phyloP scores from a whole-genome alignment of 1,284 basidiomycete species.

The Grifola frondosa region DNA sequence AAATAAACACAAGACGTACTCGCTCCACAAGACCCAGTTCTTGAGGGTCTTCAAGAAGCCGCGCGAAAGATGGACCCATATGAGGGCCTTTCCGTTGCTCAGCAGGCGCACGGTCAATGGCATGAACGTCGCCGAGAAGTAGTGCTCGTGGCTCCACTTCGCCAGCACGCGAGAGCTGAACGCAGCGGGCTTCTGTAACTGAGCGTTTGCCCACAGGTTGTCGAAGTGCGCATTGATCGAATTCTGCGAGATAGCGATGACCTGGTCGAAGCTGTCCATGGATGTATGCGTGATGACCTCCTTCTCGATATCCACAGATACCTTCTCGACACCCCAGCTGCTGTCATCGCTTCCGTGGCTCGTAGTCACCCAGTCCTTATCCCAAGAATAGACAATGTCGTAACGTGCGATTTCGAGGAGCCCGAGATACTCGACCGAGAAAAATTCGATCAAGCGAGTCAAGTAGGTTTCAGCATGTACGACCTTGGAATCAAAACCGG shows the following conservation, averaged over 20 bases:
- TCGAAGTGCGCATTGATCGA: conserved; percentile 31
- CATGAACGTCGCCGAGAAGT: conserved; percentile 29
- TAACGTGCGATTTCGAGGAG: conserved; percentile 27
- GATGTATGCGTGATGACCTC: conserved; percentile 26
- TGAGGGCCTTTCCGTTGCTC: conserved; percentile 26
- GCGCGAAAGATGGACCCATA: conserved; percentile 26
- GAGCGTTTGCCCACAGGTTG: conserved; percentile 16
- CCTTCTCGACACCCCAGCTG: conserved; percentile 7
- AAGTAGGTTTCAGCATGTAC: conserved; percentile 20
- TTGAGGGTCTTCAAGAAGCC: conserved; percentile 25
- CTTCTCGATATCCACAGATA: no score
- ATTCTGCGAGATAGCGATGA: conserved; percentile 31
- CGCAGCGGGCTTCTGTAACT: conserved; percentile 3
- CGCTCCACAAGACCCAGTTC: conserved; percentile 21
- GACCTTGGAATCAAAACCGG: conserved; percentile 20
- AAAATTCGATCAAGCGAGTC: conserved; percentile 26
- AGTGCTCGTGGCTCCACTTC: conserved; percentile 26
- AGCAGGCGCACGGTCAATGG: conserved; percentile 26
- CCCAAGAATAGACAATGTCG: conserved; percentile 29
- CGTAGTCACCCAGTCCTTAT: conserved; percentile 17
- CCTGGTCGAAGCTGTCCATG: conserved; percentile 32
- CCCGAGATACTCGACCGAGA: conserved; percentile 29
- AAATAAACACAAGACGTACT: conserved; percentile 12
- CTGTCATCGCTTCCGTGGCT: conserved; percentile 10
- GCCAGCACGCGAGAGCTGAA: conserved; percentile 12